These are phyloP conservation scores for Ichthyophthirius multifiliis DNA, from an alignment of 169 alveolate genomes.

Conservation along the genomic window DNA sequence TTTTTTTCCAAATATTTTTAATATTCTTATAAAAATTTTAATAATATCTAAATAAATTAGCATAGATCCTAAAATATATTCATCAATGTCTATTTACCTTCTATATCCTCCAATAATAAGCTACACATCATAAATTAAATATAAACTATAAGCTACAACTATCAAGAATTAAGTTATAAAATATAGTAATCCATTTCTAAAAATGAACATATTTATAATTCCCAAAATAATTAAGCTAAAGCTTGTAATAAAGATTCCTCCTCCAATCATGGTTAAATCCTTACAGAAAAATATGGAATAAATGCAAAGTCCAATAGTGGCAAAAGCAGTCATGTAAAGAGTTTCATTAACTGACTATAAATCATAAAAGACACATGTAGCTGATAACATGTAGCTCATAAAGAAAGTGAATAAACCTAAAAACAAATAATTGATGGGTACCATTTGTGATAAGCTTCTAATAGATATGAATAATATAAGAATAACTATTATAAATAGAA, in stretches of 20 bases:
- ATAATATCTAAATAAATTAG: conserved; percentile 75
- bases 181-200: not conserved
- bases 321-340: not conserved
- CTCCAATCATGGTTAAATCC: conserved; percentile 1
- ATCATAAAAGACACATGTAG: not conserved
- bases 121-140: conserved; percentile 72
- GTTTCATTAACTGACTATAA: not conserved
- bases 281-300: conserved; percentile 19
- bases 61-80: conserved; percentile 77
- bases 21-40: conserved; percentile 57
- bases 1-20: conserved; percentile 31
- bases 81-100: conserved; percentile 61
- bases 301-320: not conserved
- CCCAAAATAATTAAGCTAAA: not conserved
- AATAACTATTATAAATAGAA: not conserved
- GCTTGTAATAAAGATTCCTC: not conserved
- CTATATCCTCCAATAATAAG: conserved; percentile 65
- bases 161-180: not conserved
- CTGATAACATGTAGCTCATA: not conserved
- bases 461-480: not conserved
- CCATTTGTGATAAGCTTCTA: not conserved
- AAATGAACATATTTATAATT: not conserved
- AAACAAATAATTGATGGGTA: not conserved
- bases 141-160: conserved; percentile 1
- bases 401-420: conserved; percentile 7